phyloP scores from a whole-genome alignment of 2,329 filamentous ascomycete genomes.

The Didymella segeticola region DNA sequence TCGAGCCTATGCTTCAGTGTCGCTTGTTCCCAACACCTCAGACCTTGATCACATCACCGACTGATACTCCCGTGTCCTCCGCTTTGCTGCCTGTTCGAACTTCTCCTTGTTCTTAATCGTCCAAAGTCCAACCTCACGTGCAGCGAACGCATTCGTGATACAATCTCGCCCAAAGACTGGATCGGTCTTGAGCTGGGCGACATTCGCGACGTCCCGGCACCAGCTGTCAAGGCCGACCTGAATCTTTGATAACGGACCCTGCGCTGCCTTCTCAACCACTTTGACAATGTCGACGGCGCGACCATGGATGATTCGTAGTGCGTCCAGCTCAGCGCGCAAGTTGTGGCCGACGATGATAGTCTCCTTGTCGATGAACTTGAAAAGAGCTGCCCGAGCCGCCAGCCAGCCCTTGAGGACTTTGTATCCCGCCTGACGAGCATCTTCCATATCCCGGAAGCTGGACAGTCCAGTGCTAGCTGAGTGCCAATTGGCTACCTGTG shows the following conservation, averaged over 20 bases:
- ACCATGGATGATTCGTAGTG: slow-evolving; percentile 45
- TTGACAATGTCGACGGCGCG: slow-evolving; percentile 42
- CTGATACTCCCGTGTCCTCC: slow-evolving; percentile 38
- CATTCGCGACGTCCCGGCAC: slow-evolving; percentile 26
- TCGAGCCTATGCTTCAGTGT: not conserved
- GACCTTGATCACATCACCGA: slow-evolving; percentile 3
- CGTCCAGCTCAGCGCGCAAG: slow-evolving; percentile 42
- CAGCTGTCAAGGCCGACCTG: slow-evolving; percentile 42
- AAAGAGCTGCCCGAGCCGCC: slow-evolving; percentile 39
- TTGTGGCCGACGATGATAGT: slow-evolving; percentile 47
- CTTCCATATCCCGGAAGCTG: slow-evolving; percentile 34
- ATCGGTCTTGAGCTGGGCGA: slow-evolving; percentile 22
- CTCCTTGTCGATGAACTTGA: slow-evolving; percentile 39
- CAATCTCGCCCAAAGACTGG: slow-evolving; percentile 53
- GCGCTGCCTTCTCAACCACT: slow-evolving; percentile 42
- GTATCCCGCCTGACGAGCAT: slow-evolving; percentile 35
- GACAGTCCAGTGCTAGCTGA: slow-evolving; percentile 33
- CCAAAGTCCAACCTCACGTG: slow-evolving; percentile 58
- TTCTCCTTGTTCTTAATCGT: slow-evolving; percentile 50
- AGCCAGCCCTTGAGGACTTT: slow-evolving; percentile 44
- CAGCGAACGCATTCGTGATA: slow-evolving; percentile 59
- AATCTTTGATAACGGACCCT: slow-evolving; percentile 38
- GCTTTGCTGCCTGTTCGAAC: slow-evolving; percentile 48
- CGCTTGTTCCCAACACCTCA: not conserved
- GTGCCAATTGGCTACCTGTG: slow-evolving; percentile 35